Evolutionary conservation across 495 filamentous ascomycete species (phyloP).

Genomic region (Neurospora sublineolata): DNA sequence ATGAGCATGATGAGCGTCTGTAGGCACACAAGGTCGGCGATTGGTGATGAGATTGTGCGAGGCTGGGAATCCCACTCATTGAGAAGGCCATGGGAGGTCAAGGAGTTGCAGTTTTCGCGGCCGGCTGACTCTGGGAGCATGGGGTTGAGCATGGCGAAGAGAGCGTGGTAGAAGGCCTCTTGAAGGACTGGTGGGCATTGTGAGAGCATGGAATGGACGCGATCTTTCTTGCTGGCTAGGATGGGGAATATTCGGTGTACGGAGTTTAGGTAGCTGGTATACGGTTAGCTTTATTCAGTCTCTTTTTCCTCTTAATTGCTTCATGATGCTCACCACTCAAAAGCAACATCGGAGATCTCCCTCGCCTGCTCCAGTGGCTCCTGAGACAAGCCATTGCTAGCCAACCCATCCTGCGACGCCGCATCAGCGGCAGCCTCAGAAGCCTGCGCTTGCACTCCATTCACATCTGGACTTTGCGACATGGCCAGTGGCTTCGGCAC

Average conservation of each 20-base stretch:
- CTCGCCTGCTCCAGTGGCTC: slow-evolving; percentile 19
- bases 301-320: neutral
- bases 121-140: slow-evolving; percentile 38
- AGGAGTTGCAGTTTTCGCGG: slow-evolving; percentile 26
- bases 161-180: slow-evolving; percentile 59
- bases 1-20: slow-evolving; percentile 52
- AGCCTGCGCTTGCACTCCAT: neutral
- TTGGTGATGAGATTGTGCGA: slow-evolving; percentile 19
- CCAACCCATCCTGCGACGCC: slow-evolving; percentile 4
- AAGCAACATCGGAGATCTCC: slow-evolving; percentile 33
- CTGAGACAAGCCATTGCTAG: slow-evolving; percentile 6
- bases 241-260: slow-evolving; percentile 69
- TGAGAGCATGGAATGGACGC: slow-evolving; percentile 48
- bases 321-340: slow-evolving; percentile 30
- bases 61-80: slow-evolving; percentile 39
- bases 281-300: neutral
- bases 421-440: slow-evolving; percentile 6
- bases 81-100: slow-evolving; percentile 39
- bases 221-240: slow-evolving; percentile 53
- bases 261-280: slow-evolving; percentile 51
- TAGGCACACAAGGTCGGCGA: slow-evolving; percentile 48
- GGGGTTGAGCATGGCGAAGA: slow-evolving; percentile 51
- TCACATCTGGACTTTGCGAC: neutral
- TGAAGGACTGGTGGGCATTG: slow-evolving; percentile 49
- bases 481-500: slow-evolving; percentile 22